Base-by-base conservation (phyloP, 2,329 filamentous ascomycete species). In the Aspergillus pseudoglaucus region DNA sequence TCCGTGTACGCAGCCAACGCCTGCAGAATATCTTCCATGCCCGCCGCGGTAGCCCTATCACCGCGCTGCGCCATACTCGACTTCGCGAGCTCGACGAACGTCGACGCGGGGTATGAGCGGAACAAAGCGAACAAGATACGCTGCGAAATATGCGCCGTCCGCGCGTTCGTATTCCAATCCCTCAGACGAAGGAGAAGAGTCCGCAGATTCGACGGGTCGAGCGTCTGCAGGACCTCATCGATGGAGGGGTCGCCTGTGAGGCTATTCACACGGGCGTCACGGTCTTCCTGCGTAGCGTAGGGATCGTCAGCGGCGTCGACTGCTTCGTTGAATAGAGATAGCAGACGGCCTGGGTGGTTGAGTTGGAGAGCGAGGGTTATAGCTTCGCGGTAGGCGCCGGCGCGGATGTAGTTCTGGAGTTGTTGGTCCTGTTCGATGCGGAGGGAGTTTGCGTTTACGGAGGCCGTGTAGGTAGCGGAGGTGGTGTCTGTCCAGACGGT, bases 401-500 rank as follows among this genome's bases (percentile, higher is more conserved):
- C 79, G 53, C 89, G 84, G 53, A 96, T 91, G 68, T 93, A 88
- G 66, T 98, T 98, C 62, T 95, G 84, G 6, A 98, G 78, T 61
- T 91, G 83, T 64, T 98, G 93, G 62, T 97, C 91, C 67, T 96
- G 88, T 70, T 98, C 91, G 42, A 95, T 85, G 47, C 91, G 81
- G 63, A 85, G 82, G 5, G 87, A 83, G 32, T 86, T 85, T 3
- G 86, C 87, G 37, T 83, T 80, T 1, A 85, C 85, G 1, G 87
- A 82, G 2, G 85, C 84, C 14, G 82, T 81, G 52, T 88, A 84
- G 0, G 91, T 95, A 49, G 87, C 78, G 3, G 82, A 80, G 0
- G 90, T 94, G 2, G 90, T 96, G 63, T 98, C 93, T 59, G 83
- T 84, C 93, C 93, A 98, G 72, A 97, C 95, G 1, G 89, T 94